phyloP scores from a whole-genome alignment of 371 early-diverging fungal species.

The Phascolomyces articulosus region DNA sequence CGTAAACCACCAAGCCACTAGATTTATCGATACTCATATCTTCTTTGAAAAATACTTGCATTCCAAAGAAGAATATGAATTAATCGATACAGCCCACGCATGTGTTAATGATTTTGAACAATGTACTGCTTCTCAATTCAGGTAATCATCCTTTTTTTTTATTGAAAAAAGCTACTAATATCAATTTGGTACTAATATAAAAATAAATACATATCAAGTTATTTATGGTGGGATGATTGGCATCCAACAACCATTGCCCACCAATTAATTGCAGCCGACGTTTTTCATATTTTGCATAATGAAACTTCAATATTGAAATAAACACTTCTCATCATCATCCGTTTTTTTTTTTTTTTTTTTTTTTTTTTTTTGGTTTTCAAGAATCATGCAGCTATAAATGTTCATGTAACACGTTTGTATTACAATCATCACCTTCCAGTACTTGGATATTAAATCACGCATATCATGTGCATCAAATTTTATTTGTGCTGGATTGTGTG shows the following conservation, averaged over 20 bases:
- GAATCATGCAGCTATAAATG: background rate
- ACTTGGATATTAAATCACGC: too few relatives aligned
- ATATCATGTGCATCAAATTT: too few relatives aligned
- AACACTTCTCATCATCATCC: background rate
- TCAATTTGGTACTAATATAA: too few relatives aligned
- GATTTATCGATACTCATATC: background rate
- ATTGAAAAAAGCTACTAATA: background rate
- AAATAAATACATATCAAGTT: background rate
- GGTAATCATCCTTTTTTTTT: background rate
- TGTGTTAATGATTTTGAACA: background rate
- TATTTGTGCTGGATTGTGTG: too few relatives aligned
- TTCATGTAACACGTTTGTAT: too few relatives aligned
- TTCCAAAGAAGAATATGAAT: background rate
- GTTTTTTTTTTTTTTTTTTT: background rate
- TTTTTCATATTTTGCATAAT: background rate
- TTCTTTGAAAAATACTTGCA: background rate
- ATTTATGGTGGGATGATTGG: slow-evolving; percentile 37
- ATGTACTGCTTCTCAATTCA: background rate
- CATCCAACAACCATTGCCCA: slow-evolving; percentile 26
- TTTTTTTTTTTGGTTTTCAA: background rate
- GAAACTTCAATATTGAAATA: background rate
- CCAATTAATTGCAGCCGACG: slow-evolving; percentile 5
- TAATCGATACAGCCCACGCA: background rate
- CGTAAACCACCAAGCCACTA: background rate
- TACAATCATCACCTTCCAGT: too few relatives aligned